Evolutionary conservation across 1,139 yeast genomes (phyloP).

Genomic region (Scheffersomyces cryptocercus): DNA sequence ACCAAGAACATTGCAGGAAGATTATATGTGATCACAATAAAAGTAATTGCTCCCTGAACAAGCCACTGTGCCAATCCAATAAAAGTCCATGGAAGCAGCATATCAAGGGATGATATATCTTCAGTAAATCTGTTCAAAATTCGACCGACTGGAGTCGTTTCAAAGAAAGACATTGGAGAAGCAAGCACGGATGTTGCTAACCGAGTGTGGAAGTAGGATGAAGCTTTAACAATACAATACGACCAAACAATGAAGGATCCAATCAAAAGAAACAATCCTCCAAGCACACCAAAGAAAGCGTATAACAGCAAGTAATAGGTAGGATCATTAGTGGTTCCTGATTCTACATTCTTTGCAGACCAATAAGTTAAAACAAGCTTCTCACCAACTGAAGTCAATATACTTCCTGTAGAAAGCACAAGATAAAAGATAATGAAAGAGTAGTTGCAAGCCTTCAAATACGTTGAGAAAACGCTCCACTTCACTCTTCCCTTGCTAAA

Average conservation of each 20-base stretch:
- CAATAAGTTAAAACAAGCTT: conserved; percentile 26
- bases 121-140: conserved; percentile 33
- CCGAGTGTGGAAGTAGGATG: conserved; percentile 24
- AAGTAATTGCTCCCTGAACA: conserved; percentile 16
- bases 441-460: conserved; percentile 28
- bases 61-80: conserved; percentile 13
- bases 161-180: conserved; percentile 34
- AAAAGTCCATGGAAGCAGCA: conserved; percentile 27
- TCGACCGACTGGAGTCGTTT: conserved; percentile 33
- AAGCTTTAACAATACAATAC: conserved; percentile 26
- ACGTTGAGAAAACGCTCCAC: conserved; percentile 22
- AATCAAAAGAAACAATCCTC: conserved; percentile 23
- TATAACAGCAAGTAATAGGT: conserved; percentile 20
- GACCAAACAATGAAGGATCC: conserved; percentile 28
- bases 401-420: conserved; percentile 15
- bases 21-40: conserved; percentile 23
- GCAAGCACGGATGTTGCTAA: conserved; percentile 28
- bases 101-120: conserved; percentile 25
- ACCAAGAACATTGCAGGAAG: conserved; percentile 26
- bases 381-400: conserved; percentile 20
- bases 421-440: conserved; percentile 22
- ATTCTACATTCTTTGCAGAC: conserved; percentile 24
- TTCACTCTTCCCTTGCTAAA: conserved; percentile 27
- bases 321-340: conserved; percentile 20
- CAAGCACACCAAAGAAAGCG: conserved; percentile 20